Percentiles rank a stretch among this genome's conserved stretches.
Conservation (phyloP, 371 early-diverging fungal genomes). For the Mortierella sp. region DNA sequence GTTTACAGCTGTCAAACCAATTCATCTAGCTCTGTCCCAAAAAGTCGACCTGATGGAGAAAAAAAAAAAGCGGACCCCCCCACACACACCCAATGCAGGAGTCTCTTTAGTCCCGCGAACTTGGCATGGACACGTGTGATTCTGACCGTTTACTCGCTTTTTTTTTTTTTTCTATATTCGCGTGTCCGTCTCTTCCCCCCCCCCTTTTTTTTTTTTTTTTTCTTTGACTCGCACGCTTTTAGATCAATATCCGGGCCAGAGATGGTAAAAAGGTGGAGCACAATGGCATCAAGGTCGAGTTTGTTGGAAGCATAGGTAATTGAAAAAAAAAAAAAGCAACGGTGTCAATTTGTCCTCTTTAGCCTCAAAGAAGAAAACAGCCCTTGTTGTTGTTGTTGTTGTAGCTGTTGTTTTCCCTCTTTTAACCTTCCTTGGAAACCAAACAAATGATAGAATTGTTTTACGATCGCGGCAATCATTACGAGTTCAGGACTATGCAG, state of each 20-base stretch:
- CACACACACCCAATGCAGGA: no score
- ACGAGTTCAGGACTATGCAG: conserved; percentile 89
- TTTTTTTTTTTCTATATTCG: not conserved
- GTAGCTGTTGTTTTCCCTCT: not conserved
- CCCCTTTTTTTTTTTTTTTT: not conserved
- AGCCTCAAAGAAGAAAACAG: not conserved
- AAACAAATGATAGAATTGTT: conserved; percentile 75
- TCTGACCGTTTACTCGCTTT: no score
- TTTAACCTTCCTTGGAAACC: no score
- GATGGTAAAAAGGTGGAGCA: conserved; percentile 96
- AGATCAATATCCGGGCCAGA: conserved; percentile 89
- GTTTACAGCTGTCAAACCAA: no score
- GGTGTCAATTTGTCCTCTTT: not conserved
- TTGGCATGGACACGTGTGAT: no score
- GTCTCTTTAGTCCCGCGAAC: no score
- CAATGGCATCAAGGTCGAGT: conserved; percentile 97
- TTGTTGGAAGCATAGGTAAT: conserved; percentile 94
- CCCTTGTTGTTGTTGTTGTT: not conserved
- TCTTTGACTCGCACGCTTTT: conserved; percentile 2
- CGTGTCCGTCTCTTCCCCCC: no score
- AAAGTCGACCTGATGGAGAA: no score
- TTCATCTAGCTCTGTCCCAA: no score
- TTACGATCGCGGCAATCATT: conserved; percentile 94
- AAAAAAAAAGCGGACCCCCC: no score
- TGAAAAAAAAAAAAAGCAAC: conserved; percentile 8